Evolutionary conservation across 176 grass and related monocot genomes (phyloP), one percentile per base, ranked within the genome.

Genomic region (Carex pumila): DNA sequence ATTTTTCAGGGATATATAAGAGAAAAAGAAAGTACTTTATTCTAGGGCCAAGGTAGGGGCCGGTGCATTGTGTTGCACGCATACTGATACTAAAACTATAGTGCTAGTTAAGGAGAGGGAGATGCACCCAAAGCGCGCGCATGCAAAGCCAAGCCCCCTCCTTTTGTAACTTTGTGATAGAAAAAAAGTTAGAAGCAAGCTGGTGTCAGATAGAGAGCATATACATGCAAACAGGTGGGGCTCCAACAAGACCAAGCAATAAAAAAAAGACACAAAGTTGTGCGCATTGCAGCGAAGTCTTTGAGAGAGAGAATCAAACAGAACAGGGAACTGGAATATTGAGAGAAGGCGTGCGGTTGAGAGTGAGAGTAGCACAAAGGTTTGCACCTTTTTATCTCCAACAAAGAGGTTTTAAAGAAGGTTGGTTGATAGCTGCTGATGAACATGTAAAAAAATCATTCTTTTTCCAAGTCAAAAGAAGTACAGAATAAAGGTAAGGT

Each of bases 31-130:
- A 19, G 19, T 2, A 18, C 7, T 60, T 18, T 60, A 60, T 60
- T 60, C 57, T 25, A 50, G 18, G 50, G 69, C 43, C n/a, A 9
- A 49, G 47, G 47, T 9, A 47, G 8, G 47, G 47, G 69, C n/a
- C 43, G 41, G 68, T 73, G 70, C 70, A 73, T 52, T 73, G 71
- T 53, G 45, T 74, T 53, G 45, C 45, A 74, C 45, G 71, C 45
- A 74, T 50, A 53, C 71, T 22, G 12, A 41, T 41, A 43, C 37
- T 8, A 47, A 58, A 5, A 58, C 56, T n/a, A 12, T n/a, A 74
- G 45, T 74, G 71, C 39, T 7, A 72, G 39, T 47, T 72, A 47
- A 74, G 71, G 41, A 75, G 47, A 75, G 41, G 53, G 47, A 75
- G 43, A 25, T 25, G 71, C 45, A 3, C 45, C 71, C 45, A 75